Evolutionary conservation across 2,329 filamentous ascomycete genomes (phyloP).

Genomic region (Aspergillus sp.): DNA sequence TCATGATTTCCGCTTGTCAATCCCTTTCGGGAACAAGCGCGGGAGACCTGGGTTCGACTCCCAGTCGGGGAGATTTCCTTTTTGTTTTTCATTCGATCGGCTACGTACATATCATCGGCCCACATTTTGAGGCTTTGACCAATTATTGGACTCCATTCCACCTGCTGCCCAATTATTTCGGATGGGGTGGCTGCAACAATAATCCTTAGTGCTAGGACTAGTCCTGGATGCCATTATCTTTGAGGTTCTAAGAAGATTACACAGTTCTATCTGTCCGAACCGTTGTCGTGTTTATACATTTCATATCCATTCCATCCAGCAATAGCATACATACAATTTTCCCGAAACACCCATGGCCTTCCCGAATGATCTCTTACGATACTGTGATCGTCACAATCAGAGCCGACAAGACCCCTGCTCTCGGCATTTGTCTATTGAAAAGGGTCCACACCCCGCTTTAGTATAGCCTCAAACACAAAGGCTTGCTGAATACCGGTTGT

Average conservation of each 20-base stretch:
- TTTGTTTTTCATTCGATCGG: background rate
- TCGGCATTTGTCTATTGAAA: background rate
- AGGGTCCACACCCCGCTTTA: background rate
- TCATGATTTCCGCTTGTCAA: slow-evolving; percentile 9
- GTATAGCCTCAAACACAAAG: slow-evolving; percentile 13
- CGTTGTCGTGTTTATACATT: no score
- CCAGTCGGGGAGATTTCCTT: slow-evolving; percentile 1
- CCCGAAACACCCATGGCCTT: background rate
- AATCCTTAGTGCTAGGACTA: no score
- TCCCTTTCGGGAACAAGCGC: slow-evolving; percentile 1
- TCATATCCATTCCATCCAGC: no score
- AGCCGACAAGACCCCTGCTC: no score
- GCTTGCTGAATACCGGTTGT: slow-evolving; percentile 15
- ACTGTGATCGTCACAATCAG: no score
- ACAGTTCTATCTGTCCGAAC: no score
- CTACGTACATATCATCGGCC: no score
- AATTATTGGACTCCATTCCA: background rate
- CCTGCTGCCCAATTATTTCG: no score
- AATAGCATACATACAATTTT: no score
- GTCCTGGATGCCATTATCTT: no score
- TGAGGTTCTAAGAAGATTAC: no score
- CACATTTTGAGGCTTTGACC: background rate
- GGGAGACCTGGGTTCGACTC: slow-evolving; percentile 6
- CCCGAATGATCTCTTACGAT: background rate
- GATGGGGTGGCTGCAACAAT: no score